These are phyloP conservation scores for Phytophthora pini DNA, from an alignment of 352 stramenopile genomes.

Conservation along the genomic window DNA sequence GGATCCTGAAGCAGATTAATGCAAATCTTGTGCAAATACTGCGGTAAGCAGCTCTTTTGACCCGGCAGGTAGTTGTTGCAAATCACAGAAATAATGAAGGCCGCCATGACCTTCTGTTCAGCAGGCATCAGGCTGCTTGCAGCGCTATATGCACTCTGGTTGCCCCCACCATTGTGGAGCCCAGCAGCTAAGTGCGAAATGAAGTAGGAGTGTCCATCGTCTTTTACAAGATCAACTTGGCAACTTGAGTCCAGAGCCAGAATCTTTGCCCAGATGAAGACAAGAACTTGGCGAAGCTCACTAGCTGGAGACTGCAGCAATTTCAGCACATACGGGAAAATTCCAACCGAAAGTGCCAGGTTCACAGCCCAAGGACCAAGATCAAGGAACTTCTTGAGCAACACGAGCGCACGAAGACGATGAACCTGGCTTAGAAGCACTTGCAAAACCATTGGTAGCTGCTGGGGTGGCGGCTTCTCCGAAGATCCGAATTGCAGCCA, in stretches of 20 bases:
- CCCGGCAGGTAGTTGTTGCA: slow-evolving; percentile 92
- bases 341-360: slow-evolving; percentile 94
- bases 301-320: slow-evolving; percentile 95
- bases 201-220: slow-evolving; percentile 96
- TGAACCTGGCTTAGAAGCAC: slow-evolving; percentile 97
- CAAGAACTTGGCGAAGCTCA: slow-evolving; percentile 96
- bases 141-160: slow-evolving; percentile 34
- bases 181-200: slow-evolving; percentile 91
- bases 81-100: slow-evolving; percentile 96
- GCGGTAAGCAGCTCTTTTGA: slow-evolving; percentile 94
- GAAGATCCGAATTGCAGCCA: slow-evolving; percentile 97
- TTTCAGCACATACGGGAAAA: slow-evolving; percentile 99
- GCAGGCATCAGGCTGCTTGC: slow-evolving; percentile 63
- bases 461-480: slow-evolving; percentile 93
- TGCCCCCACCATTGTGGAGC: slow-evolving; percentile 51
- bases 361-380: slow-evolving; percentile 93
- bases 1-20: slow-evolving; percentile 67
- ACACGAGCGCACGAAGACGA: slow-evolving; percentile 95
- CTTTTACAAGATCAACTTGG: slow-evolving; percentile 96
- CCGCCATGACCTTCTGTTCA: slow-evolving; percentile 95
- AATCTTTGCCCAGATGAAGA: slow-evolving; percentile 95
- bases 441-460: slow-evolving; percentile 98
- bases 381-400: slow-evolving; percentile 97
- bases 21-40: slow-evolving; percentile 87
- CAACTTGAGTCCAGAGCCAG: slow-evolving; percentile 96